These are phyloP conservation scores for Trichoderma pleuroti DNA, from an alignment of 2,329 filamentous ascomycete species.

Conservation along the genomic window DNA sequence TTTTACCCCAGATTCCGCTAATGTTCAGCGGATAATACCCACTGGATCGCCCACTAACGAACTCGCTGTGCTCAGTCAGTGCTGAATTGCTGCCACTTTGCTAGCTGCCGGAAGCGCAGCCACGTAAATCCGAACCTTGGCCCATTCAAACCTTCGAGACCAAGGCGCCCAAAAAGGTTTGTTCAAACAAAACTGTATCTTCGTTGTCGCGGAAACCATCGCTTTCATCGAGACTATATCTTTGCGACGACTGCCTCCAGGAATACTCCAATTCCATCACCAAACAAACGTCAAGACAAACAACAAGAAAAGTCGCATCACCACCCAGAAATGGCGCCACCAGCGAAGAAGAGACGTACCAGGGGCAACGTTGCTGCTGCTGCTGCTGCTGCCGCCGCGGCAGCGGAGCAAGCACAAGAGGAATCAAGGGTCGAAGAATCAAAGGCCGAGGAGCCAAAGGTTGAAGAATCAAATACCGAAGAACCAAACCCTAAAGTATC, in stretches of 20 bases:
- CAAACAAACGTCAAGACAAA: background rate
- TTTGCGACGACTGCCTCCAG: background rate
- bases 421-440: background rate
- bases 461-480: background rate
- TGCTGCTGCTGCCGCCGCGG: background rate
- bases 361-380: slow-evolving; percentile 2
- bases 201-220: background rate
- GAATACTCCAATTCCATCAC: background rate
- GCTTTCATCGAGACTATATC: background rate
- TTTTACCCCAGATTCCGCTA: slow-evolving; percentile 18
- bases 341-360: slow-evolving; percentile 30
- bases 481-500: no score
- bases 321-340: slow-evolving; percentile 26
- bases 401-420: slow-evolving; percentile 9
- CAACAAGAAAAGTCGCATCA: background rate
- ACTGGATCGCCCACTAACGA: slow-evolving; percentile 17
- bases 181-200: background rate
- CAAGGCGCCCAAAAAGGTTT: background rate
- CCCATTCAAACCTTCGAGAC: background rate
- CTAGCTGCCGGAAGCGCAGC: slow-evolving; percentile 16
- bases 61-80: background rate
- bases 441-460: background rate
- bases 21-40: slow-evolving; percentile 7
- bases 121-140: slow-evolving; percentile 17
- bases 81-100: background rate